Evolutionary conservation across 2,329 filamentous ascomycete genomes (phyloP).

Genomic region (Aspergillus jensenii): DNA sequence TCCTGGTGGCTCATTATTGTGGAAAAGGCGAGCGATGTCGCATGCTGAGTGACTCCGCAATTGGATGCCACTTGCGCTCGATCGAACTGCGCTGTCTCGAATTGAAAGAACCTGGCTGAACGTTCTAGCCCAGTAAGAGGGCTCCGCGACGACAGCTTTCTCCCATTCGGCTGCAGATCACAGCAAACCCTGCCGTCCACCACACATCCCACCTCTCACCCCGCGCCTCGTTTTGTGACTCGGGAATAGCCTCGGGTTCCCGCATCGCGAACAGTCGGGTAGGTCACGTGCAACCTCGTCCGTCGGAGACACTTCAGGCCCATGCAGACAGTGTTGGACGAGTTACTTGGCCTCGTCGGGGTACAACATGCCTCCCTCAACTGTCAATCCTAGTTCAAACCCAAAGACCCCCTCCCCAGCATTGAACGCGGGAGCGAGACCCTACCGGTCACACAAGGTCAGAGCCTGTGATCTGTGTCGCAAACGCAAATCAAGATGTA

Average conservation of each 20-base stretch:
- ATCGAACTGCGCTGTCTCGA: conserved; percentile 1
- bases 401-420: conserved; percentile 35
- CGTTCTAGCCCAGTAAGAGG: neutral
- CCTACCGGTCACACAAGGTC: conserved; percentile 62
- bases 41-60: conserved; percentile 10
- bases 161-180: conserved; percentile 4
- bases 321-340: conserved; percentile 4
- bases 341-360: conserved; percentile 7
- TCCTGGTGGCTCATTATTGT: neutral
- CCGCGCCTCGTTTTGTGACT: neutral
- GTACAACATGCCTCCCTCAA: conserved; percentile 34
- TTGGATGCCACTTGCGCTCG: conserved; percentile 3
- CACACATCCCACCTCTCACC: neutral
- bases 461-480: conserved; percentile 62
- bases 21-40: conserved; percentile 1
- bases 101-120: neutral
- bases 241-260: neutral
- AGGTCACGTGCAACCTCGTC: conserved; percentile 2
- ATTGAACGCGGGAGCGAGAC: conserved; percentile 48
- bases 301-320: neutral
- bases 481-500: conserved; percentile 62
- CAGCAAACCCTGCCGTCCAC: neutral
- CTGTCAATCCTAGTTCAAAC: conserved; percentile 28
- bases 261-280: neutral
- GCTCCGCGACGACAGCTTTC: neutral